phyloP scores from a whole-genome alignment of 2,329 filamentous ascomycete species.

The Talaromyces sp. region DNA sequence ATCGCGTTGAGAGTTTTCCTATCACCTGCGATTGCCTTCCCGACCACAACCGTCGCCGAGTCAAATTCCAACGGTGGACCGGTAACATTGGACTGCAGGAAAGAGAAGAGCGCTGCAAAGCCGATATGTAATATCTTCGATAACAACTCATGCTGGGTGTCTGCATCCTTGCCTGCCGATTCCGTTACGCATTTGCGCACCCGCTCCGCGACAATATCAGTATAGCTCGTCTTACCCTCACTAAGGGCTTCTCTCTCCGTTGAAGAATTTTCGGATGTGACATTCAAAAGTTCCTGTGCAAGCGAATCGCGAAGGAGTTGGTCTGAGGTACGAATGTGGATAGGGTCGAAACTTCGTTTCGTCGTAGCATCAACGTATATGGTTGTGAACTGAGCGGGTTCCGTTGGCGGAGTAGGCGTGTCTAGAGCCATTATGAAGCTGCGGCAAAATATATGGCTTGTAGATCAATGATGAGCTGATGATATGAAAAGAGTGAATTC shows the following conservation, averaged over 20 bases:
- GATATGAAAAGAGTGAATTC: not conserved
- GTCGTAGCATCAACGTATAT: slow-evolving; percentile 28
- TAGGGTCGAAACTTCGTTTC: slow-evolving; percentile 30
- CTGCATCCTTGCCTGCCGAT: slow-evolving; percentile 16
- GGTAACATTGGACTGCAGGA: slow-evolving; percentile 82
- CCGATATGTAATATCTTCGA: slow-evolving; percentile 52
- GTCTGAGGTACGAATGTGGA: slow-evolving; percentile 31
- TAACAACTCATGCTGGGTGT: slow-evolving; percentile 20
- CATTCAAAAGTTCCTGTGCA: slow-evolving; percentile 35
- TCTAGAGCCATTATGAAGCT: not conserved
- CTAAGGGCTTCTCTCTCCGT: slow-evolving; percentile 20
- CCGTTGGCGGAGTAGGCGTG: not conserved
- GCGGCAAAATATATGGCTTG: not conserved
- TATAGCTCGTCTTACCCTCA: slow-evolving; percentile 32
- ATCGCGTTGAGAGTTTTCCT: slow-evolving; percentile 43
- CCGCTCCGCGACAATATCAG: slow-evolving; percentile 33
- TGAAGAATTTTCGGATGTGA: slow-evolving; percentile 23
- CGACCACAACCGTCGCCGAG: slow-evolving; percentile 46
- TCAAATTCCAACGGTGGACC: slow-evolving; percentile 69
- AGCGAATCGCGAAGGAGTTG: slow-evolving; percentile 32
- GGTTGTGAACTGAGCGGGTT: slow-evolving; percentile 19
- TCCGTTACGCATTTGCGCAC: slow-evolving; percentile 21
- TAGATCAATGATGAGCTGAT: not conserved
- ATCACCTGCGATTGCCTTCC: slow-evolving; percentile 18
- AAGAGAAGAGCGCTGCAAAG: slow-evolving; percentile 67